These are phyloP conservation scores for Eugenia klotzschiana DNA, from an alignment of 441 rosid species.

Conservation along the genomic window DNA sequence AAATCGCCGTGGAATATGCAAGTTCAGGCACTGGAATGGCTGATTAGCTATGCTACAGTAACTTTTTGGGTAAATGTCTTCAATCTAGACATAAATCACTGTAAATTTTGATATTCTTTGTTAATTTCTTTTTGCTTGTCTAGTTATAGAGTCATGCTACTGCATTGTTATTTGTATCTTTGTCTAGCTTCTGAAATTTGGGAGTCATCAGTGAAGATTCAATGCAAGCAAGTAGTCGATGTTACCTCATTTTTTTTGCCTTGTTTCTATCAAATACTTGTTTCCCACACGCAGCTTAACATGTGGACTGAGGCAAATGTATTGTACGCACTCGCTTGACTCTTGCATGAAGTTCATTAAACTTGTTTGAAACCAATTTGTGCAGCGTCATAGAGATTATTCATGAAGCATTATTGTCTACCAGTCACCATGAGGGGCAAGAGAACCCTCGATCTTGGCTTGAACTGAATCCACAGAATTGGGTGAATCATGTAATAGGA, in stretches of 20 bases:
- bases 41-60: constrained; percentile 22
- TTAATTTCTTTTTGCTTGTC: neutral
- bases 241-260: neutral
- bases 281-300: neutral
- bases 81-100: neutral
- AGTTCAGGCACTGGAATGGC: constrained; percentile 50
- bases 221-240: neutral
- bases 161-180: neutral
- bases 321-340: neutral
- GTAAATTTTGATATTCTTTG: neutral
- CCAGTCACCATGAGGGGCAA: neutral
- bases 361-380: neutral
- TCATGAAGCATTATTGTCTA: neutral
- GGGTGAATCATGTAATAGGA: neutral
- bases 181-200: neutral
- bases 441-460: neutral
- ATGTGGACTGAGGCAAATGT: neutral
- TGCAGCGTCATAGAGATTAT: neutral
- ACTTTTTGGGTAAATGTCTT: neutral
- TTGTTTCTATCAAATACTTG: neutral
- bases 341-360: neutral
- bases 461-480: neutral
- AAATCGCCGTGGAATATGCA: constrained; percentile 84
- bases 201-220: neutral
- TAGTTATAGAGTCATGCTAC: neutral